Conservation (phyloP, 768 basidiomycete genomes). For the Pulveroboletus sp. region DNA sequence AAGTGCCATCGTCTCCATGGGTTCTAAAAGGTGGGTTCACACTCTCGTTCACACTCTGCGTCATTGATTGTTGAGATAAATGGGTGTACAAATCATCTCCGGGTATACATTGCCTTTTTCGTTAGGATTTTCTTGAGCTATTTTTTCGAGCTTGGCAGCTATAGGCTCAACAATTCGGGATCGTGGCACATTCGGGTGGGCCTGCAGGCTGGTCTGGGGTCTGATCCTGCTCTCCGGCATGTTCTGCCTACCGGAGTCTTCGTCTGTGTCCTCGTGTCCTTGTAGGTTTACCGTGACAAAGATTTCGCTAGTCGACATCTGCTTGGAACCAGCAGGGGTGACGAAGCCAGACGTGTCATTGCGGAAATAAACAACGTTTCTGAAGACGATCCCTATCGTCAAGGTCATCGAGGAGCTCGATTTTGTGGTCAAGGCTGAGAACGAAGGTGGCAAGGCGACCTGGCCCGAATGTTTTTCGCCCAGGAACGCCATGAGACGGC, state of each 20-base stretch:
- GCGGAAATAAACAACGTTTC: constrained; percentile 63
- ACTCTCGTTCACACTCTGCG: neutral
- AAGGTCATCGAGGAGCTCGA: constrained; percentile 63
- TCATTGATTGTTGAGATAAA: neutral
- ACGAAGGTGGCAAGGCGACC: constrained; percentile 74
- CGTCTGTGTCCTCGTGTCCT: constrained; percentile 39
- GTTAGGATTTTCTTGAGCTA: constrained; percentile 69
- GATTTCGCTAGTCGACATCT: constrained; percentile 55
- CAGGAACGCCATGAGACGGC: constrained; percentile 63
- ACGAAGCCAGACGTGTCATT: constrained; percentile 59
- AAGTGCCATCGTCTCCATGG: constrained; percentile 88
- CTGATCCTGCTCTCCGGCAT: constrained; percentile 62
- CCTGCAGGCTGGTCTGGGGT: constrained; percentile 68
- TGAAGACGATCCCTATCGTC: constrained; percentile 53
- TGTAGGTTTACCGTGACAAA: neutral
- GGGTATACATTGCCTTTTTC: constrained; percentile 40
- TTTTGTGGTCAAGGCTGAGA: constrained; percentile 64
- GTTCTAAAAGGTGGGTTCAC: constrained; percentile 75
- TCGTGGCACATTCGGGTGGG: constrained; percentile 78
- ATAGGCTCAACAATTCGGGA: constrained; percentile 49
- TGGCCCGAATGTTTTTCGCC: constrained; percentile 78
- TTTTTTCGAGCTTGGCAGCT: constrained; percentile 64
- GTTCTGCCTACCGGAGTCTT: constrained; percentile 76
- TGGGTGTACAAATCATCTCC: constrained; percentile 62
- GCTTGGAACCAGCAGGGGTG: constrained; percentile 50